These are phyloP conservation scores for Azolla pinnata DNA, from an alignment of 75 land plant genomes.

Conservation along the genomic window DNA sequence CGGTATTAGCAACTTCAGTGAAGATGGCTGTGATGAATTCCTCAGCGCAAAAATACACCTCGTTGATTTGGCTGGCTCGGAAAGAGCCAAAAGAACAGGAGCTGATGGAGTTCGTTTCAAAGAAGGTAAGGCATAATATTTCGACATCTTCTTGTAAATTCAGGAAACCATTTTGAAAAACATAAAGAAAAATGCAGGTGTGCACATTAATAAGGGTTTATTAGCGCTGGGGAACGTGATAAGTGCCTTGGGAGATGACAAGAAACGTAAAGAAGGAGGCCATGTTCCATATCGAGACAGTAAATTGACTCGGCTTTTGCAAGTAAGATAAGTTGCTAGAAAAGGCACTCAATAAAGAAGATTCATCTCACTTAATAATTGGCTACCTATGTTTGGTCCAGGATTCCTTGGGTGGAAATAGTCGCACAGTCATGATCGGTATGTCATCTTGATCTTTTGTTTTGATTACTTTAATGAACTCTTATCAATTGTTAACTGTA, in stretches of 20 bases:
- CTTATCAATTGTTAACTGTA: too few relatives aligned
- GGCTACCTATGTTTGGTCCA: slow-evolving; percentile 43
- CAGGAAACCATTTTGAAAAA: too few relatives aligned
- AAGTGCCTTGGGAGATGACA: slow-evolving; percentile 99
- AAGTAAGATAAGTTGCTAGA: too few relatives aligned
- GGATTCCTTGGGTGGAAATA: slow-evolving; percentile 99
- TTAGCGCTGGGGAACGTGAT: slow-evolving; percentile 99
- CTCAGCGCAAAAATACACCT: slow-evolving; percentile 85
- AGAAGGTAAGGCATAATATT: slow-evolving; percentile 67
- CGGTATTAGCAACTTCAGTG: slow-evolving; percentile 22
- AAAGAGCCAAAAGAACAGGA: slow-evolving; percentile 94
- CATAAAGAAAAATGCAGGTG: too few relatives aligned
- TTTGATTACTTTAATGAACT: too few relatives aligned
- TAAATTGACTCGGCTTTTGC: slow-evolving; percentile 86
- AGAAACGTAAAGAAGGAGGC: slow-evolving; percentile 91
- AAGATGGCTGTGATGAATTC: slow-evolving; percentile 65
- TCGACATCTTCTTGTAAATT: too few relatives aligned
- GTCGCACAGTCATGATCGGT: slow-evolving; percentile 99
- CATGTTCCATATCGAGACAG: slow-evolving; percentile 99
- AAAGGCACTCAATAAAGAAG: too few relatives aligned
- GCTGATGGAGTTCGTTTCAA: slow-evolving; percentile 93
- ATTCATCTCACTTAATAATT: too few relatives aligned
- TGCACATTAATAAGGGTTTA: slow-evolving; percentile 90
- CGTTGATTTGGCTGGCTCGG: slow-evolving; percentile 98
- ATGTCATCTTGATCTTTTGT: too few relatives aligned